Evolutionary conservation across 2,329 filamentous ascomycete genomes (phyloP).

Genomic region (Graphilbum fragrans): DNA sequence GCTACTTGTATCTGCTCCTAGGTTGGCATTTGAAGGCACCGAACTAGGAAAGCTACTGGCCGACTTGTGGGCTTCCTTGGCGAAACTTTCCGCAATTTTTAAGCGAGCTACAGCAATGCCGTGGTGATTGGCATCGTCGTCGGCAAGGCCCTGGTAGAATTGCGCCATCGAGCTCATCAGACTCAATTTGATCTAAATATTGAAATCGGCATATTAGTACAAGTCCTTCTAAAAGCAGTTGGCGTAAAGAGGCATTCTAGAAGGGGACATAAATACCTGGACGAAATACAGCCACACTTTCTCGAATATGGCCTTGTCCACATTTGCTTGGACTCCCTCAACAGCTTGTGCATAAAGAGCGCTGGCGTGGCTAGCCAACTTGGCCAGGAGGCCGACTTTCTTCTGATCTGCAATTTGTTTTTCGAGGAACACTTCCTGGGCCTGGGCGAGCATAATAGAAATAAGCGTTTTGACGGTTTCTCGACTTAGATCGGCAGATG

Average conservation of each 20-base stretch:
- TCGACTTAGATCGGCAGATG: conserved; percentile 87
- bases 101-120: conserved; percentile 75
- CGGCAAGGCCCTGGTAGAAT: conserved; percentile 85
- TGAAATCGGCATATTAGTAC: conserved; percentile 11
- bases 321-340: conserved; percentile 87
- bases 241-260: no score
- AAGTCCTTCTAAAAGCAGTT: no score
- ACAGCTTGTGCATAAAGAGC: conserved; percentile 79
- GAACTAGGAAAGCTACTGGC: conserved; percentile 72
- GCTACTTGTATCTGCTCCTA: conserved; percentile 65
- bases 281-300: conserved; percentile 81
- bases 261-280: conserved; percentile 38
- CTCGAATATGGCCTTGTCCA: conserved; percentile 82
- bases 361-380: conserved; percentile 81
- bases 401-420: conserved; percentile 90
- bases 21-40: conserved; percentile 68
- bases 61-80: conserved; percentile 64
- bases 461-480: conserved; percentile 96
- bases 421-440: conserved; percentile 93
- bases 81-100: conserved; percentile 65
- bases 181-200: conserved; percentile 56
- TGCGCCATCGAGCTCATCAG: conserved; percentile 79
- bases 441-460: conserved; percentile 84
- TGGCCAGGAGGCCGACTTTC: conserved; percentile 83
- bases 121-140: conserved; percentile 79